Conservation (phyloP, 1,284 basidiomycete species). For the Ceratobasidium sp. region DNA sequence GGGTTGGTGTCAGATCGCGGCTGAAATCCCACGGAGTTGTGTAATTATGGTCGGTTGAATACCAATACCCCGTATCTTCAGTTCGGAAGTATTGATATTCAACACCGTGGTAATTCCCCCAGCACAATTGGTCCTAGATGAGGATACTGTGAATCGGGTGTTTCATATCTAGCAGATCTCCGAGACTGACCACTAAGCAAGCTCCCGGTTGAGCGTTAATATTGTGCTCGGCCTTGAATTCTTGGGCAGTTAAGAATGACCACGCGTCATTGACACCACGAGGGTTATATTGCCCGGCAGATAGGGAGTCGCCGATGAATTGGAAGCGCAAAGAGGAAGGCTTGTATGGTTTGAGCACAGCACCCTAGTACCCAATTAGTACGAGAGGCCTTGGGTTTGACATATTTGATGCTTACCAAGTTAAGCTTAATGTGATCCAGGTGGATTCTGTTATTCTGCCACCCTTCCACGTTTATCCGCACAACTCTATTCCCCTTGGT, state of each 20-base stretch:
- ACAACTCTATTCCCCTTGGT: conserved; percentile 48
- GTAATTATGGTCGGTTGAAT: conserved; percentile 62
- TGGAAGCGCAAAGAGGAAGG: conserved; percentile 59
- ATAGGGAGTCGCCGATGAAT: conserved; percentile 65
- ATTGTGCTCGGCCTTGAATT: conserved; percentile 60
- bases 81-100: conserved; percentile 57
- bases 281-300: conserved; percentile 58
- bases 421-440: conserved; percentile 58
- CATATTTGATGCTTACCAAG: conserved; percentile 50
- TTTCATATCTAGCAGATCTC: neutral
- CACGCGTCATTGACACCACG: conserved; percentile 60
- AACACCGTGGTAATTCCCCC: conserved; percentile 62
- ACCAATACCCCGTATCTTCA: conserved; percentile 63
- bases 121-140: conserved; percentile 60
- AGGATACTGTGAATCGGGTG: neutral
- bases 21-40: conserved; percentile 65
- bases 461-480: conserved; percentile 60
- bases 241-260: conserved; percentile 61
- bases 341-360: conserved; percentile 55
- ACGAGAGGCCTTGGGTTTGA: neutral
- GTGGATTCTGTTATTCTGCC: conserved; percentile 65
- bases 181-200: conserved; percentile 55
- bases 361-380: conserved; percentile 50
- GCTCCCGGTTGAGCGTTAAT: conserved; percentile 63
- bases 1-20: conserved; percentile 58